Evolutionary conservation across 1,284 basidiomycete species (phyloP), one percentile per base, ranked within the genome.

Genomic region (Tetrapyrgos nigripes): DNA sequence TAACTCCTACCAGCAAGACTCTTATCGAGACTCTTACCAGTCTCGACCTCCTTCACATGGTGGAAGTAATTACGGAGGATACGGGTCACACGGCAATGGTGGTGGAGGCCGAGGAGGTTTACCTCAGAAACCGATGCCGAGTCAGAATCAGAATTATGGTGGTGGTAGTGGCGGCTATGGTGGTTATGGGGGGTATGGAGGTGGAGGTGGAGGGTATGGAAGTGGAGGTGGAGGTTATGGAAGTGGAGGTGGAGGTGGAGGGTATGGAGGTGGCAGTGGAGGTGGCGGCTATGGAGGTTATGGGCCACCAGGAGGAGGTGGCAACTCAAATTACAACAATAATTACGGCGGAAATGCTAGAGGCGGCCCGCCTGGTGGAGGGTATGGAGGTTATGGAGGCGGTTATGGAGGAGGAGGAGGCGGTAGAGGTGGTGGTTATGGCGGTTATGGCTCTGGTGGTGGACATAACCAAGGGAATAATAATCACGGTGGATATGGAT

Each of bases 311-410:
- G n/a, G n/a, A n/a, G n/a, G n/a, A n/a, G n/a, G n/a, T n/a, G n/a
- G n/a, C n/a, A n/a, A n/a, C n/a, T n/a, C n/a, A n/a, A n/a, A n/a
- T n/a, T n/a, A n/a, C n/a, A n/a, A n/a, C n/a, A n/a, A n/a, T n/a
- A n/a, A n/a, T n/a, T 59, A 75, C 46, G 74, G 76, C 46, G 66
- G 77, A 57, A 74, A 56, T 24, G 78, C 53, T 62, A 78, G 63
- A 72, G 73, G n/a, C 74, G 75, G 73, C n/a, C n/a, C n/a, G n/a
- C n/a, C n/a, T 76, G 66, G 70, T 58, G 58, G 47, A 45, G 52
- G 52, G 17, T 28, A 27, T 17, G 50, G 43, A 21, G 46, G 55
- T 46, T 56, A 61, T 50, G 60, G 65, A 24, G 63, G 40, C 21
- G 55, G 44, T 29, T 21, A 45, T 14, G 29, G 27, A 23, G 44